These are phyloP conservation scores for Geranomyces variabilis DNA, from an alignment of 192 early-diverging fungal species.

Conservation along the genomic window DNA sequence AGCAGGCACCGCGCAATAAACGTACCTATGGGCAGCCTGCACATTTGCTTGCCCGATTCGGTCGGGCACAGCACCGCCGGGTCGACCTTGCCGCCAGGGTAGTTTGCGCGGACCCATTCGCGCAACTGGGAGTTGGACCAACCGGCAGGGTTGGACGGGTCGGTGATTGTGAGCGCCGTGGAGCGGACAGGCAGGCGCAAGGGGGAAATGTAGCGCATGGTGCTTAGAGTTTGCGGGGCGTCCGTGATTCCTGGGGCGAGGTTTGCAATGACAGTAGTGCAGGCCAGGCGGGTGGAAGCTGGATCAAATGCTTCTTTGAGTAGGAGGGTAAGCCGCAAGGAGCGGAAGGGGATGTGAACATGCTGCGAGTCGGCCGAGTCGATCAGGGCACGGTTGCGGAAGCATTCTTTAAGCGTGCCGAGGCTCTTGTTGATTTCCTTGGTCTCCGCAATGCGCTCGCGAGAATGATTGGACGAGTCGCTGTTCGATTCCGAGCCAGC, in stretches of 20 bases:
- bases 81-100: constrained; percentile 16
- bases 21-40: constrained; percentile 43
- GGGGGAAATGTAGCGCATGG: constrained; percentile 44
- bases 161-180: constrained; percentile 2
- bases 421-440: constrained; percentile 56
- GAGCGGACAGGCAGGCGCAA: constrained; percentile 28
- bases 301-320: constrained; percentile 58
- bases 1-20: constrained; percentile 47
- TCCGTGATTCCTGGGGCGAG: constrained; percentile 41
- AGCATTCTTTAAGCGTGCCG: constrained; percentile 58
- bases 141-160: constrained; percentile 42
- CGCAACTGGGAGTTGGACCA: constrained; percentile 44
- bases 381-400: constrained; percentile 46
- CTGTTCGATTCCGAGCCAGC: constrained; percentile 51
- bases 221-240: constrained; percentile 46
- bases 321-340: constrained; percentile 50
- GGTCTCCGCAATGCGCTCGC: constrained; percentile 52
- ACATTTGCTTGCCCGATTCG: constrained; percentile 50
- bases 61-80: constrained; percentile 42
- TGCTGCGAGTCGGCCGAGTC: constrained; percentile 19
- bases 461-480: constrained; percentile 48
- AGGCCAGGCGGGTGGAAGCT: constrained; percentile 32
- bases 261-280: constrained; percentile 51
- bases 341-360: constrained; percentile 55
- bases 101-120: constrained; percentile 40